Base-by-base conservation (phyloP, 371 early-diverging fungal genomes). In the Gilbertella persicaria region DNA sequence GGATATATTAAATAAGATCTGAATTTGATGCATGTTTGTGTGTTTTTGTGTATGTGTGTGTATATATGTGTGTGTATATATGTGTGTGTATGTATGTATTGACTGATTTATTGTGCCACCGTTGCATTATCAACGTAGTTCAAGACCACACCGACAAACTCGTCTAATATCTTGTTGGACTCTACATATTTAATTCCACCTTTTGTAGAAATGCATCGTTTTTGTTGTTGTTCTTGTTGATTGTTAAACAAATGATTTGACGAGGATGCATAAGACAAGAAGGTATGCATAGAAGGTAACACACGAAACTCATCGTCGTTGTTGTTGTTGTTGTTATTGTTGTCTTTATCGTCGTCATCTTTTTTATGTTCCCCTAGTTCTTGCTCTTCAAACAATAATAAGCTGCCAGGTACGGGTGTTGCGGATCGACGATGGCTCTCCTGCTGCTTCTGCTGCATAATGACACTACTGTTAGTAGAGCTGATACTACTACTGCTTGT, bases 401-500 rank as follows among this genome's bases (percentile, higher is more conserved):
- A 9, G 10, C 33, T 33, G 2, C 33, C 33, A 33, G 33, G 33
- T 33, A 33, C 33, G 13, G 33, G 33, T 33, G 33, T 33, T 13
- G 13, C 13, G 10, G 33, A 33, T 33, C 33, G 33, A 10, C 33
- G 33, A 8, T 33, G 33, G 13, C 12, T 12, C n/a, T n/a, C n/a
- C 13, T 33, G 33, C 10, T 33, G 33, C 33, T 33, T 4, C 9
- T 28, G 33, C 10, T 33, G 33, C 13, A 33, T 9, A 33, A 8
- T 12, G 25, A 26, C 12, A 21, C 51, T 37, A 49, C 68, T 70
- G 26, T 62, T 64, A 9, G 52, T 26, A 41, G 62, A 66, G 28
- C 68, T 71, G 17, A 58, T 54, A 46, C 72, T 75, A 45, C 69
- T 66, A 47, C 68, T 72, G 51, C 71, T 75, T 4, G 64, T 65